Base-by-base conservation (phyloP, 345 rosid genomes). In the Citrus mangshanensis region DNA sequence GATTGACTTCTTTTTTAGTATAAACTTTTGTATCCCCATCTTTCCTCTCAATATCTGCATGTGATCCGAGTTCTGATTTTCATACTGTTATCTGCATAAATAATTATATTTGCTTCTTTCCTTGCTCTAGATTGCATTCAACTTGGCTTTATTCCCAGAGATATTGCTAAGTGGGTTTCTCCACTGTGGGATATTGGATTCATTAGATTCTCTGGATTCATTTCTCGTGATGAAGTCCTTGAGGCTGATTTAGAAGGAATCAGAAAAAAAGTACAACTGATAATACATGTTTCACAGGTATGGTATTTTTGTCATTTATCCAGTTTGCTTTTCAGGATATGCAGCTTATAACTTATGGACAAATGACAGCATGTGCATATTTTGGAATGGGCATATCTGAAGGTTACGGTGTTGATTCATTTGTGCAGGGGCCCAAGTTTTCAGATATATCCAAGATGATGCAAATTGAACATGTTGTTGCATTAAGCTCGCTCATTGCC, bases 151-250 rank as follows among this genome's bases (percentile, higher is more conserved):
- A 86, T 95, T 64, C 97, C 98, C 38, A 86, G 92, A 82, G 74
- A 80, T 84, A 82, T 92, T 55, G 97, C 93, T 72, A 93, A 90
- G 81, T 93, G 97, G 98, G 92, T 93, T 78, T 93, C 98, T 76
- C 98, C 98, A 6, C 81, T 93, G 88, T 95, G 97, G 98, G 98
- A 93, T 67, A 75, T 78, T 68, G 92, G 95, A 65, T 87, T 90
- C 85, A 88, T 93, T 63, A 86, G 74, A 75, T 95, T 93, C 85
- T 89, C 86, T 73, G 98, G 98, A 74, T 90, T 85, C 81, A 76
- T 95, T 71, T 88, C 78, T 87, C 84, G 89, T 28, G 88, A 92
- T 73, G 95, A 93, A 80, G 94, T 87, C 83, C 95, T 93, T 75
- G 87, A 84, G 35, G 94, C 94, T 82, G 95, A 94, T 77, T 84